Evolutionary conservation across 148 eudicot genomes (phyloP).

Genomic region (Amaranthus cruentus): DNA sequence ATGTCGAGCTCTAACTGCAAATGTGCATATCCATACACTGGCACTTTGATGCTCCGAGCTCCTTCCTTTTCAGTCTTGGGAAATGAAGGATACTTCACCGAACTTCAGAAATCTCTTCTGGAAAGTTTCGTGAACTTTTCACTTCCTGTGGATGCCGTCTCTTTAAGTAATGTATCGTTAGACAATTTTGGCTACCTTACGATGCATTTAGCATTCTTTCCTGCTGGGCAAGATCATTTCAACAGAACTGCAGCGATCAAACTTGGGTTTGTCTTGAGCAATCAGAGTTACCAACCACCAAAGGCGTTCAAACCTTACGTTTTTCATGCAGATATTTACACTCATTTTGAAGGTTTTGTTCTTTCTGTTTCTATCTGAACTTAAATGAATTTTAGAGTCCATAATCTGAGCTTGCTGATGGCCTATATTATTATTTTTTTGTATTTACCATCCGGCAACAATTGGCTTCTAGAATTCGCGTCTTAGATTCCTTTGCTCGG

Average conservation of each 20-base stretch:
- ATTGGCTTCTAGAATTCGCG: neutral
- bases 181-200: constrained; percentile 37
- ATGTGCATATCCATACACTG: constrained; percentile 71
- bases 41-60: constrained; percentile 48
- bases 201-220: constrained; percentile 48
- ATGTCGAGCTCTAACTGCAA: constrained; percentile 64
- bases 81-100: constrained; percentile 26
- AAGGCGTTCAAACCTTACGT: constrained; percentile 49
- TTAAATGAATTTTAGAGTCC: too few species aligned
- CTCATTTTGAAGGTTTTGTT: constrained; percentile 36
- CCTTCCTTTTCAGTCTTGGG: constrained; percentile 52
- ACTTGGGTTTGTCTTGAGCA: constrained; percentile 52
- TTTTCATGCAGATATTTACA: constrained; percentile 43
- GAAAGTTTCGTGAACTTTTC: constrained; percentile 10
- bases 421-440: neutral
- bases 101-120: constrained; percentile 35
- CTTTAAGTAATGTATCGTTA: constrained; percentile 40
- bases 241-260: constrained; percentile 45
- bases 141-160: constrained; percentile 76
- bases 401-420: too few species aligned
- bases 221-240: constrained; percentile 43
- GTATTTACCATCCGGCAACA: neutral
- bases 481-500: too few species aligned
- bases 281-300: constrained; percentile 55
- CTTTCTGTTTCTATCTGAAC: too few species aligned